These are phyloP conservation scores for Trichocomaceae sp. DNA, from an alignment of 2,329 filamentous ascomycete species.

Conservation along the genomic window DNA sequence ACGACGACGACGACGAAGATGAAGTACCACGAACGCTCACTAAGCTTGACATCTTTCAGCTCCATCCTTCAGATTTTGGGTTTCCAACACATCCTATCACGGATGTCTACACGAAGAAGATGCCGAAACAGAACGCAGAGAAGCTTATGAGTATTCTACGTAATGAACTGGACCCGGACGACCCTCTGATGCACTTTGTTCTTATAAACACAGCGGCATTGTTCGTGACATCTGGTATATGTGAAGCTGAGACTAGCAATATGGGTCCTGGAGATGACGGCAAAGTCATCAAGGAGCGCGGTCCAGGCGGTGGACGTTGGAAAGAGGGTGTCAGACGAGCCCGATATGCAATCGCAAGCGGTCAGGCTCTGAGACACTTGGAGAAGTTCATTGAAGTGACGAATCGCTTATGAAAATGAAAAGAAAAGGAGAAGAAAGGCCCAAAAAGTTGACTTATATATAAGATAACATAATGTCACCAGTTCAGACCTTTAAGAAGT, in stretches of 20 bases:
- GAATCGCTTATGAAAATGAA: constrained; percentile 43
- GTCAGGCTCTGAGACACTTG: constrained; percentile 79
- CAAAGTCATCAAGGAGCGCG: constrained; percentile 70
- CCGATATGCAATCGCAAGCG: constrained; percentile 79
- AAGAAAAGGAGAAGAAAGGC: background rate
- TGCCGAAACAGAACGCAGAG: constrained; percentile 77
- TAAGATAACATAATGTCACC: background rate
- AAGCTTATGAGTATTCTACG: constrained; percentile 72
- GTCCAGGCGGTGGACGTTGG: constrained; percentile 82
- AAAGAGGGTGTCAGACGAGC: constrained; percentile 88
- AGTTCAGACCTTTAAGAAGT: background rate
- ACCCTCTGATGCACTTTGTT: constrained; percentile 88
- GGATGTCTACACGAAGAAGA: constrained; percentile 76
- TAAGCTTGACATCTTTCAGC: constrained; percentile 67
- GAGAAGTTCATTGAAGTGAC: constrained; percentile 76
- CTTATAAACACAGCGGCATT: constrained; percentile 88
- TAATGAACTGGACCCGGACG: constrained; percentile 64
- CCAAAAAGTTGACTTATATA: background rate
- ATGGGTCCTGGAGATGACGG: constrained; percentile 79
- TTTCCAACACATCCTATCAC: constrained; percentile 65
- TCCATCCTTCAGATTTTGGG: constrained; percentile 83
- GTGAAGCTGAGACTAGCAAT: constrained; percentile 70
- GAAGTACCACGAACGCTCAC: constrained; percentile 38
- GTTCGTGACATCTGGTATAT: constrained; percentile 77
- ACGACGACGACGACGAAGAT: constrained; percentile 36